Base-by-base conservation (phyloP, 2,329 filamentous ascomycete species). In the Hypomyces rosellus region DNA sequence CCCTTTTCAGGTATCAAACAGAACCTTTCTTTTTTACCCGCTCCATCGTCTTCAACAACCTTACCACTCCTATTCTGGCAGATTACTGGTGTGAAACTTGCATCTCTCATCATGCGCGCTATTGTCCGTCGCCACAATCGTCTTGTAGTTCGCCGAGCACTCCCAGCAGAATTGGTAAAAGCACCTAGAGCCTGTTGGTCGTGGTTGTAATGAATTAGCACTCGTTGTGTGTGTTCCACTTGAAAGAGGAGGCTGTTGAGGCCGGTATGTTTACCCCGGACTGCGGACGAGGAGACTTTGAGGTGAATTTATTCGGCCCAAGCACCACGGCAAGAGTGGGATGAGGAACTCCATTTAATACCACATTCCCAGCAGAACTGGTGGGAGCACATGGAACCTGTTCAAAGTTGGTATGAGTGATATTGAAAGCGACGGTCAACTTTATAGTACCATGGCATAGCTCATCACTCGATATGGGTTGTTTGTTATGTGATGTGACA, bases 101-200 rank as follows among this genome's bases (percentile, higher is more conserved):
- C 44, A 46, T 30, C 37, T 16, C n/a, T 20, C 34, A 9, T 20
- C 20, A 20, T 46, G 44, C 15, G 44, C 44, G 14, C 34, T 37
- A 14, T 46, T 46, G 34, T 46, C 44, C 15, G 13, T 46, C 34
- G 18, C 37, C 8, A 46, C 12, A 46, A 46, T 46, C 15, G 44
- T 38, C 34, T 25, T 38, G n/a, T 46, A 46, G 44, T 46, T 34
- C 15, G 12, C 13, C 13, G 37, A n/a, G n/a, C 44, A 46, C 30
- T 46, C 44, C 44, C 44, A 46, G 5, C 44, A 46, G 34, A 46
- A 46, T 20, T 46, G 44, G 14, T 46, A 22, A 25, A 15, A 22
- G 20, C 44, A 46, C 15, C 34, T 22, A 30, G 34, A 46, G 18
- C 44, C 44, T 46, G 34, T 14, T 30, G 6, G 33, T 46, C 25